phyloP scores from a whole-genome alignment of 805 yeast species.

The Jamesozyma rosinii region DNA sequence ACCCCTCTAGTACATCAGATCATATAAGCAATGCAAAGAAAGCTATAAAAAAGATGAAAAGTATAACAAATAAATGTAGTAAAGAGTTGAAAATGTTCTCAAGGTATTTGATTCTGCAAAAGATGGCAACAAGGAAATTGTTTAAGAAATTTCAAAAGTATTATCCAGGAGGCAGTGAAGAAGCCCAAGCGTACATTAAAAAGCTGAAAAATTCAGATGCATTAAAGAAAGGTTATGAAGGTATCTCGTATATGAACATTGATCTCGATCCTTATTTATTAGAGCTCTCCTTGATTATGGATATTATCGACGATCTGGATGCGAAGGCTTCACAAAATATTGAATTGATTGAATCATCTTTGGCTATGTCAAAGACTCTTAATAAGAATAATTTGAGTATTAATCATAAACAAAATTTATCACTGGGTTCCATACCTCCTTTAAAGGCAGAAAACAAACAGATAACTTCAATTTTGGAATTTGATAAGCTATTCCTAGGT shows the following conservation, averaged over 20 bases:
- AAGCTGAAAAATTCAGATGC: slow-evolving; percentile 11
- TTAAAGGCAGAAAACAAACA: background rate
- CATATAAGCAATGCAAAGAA: slow-evolving; percentile 2
- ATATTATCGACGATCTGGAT: slow-evolving; percentile 27
- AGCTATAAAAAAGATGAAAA: slow-evolving; percentile 11
- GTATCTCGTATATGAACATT: slow-evolving; percentile 39
- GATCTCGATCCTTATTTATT: slow-evolving; percentile 42
- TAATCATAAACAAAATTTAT: background rate
- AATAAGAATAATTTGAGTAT: background rate
- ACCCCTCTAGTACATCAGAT: background rate
- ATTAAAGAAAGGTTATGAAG: slow-evolving; percentile 30
- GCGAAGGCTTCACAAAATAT: background rate
- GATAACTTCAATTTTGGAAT: slow-evolving; percentile 14
- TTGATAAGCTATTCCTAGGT: slow-evolving; percentile 33
- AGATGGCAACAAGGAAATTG: slow-evolving; percentile 51
- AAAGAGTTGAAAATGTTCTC: slow-evolving; percentile 43
- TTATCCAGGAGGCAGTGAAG: slow-evolving; percentile 13
- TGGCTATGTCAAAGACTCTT: background rate
- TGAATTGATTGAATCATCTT: slow-evolving; percentile 1
- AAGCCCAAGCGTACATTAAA: slow-evolving; percentile 10
- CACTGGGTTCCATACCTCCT: background rate
- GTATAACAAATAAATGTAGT: slow-evolving; percentile 20
- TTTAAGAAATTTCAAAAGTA: slow-evolving; percentile 40
- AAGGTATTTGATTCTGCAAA: slow-evolving; percentile 49
- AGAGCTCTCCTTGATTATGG: slow-evolving; percentile 38